Percentiles rank a stretch among this genome's conserved stretches.
Evolutionary conservation across 1,284 basidiomycete genomes (phyloP).

Genomic region (Malassezia restricta): DNA sequence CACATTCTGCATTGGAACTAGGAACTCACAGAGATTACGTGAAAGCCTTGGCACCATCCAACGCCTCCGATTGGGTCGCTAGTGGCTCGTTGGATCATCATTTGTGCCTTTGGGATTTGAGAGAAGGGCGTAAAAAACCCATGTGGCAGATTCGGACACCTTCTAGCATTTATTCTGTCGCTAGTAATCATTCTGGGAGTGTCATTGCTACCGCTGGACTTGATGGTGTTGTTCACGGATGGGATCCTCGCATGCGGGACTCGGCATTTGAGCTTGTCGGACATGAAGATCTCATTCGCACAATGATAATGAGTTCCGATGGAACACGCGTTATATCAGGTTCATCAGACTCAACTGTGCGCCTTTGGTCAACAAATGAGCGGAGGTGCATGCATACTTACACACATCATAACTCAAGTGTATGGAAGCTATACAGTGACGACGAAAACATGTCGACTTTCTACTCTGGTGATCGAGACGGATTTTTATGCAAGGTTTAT

Average conservation of each 20-base stretch:
- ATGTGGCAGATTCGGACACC: slow-evolving; percentile 14
- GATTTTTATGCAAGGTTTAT: slow-evolving; percentile 77
- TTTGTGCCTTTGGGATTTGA: slow-evolving; percentile 70
- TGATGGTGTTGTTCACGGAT: slow-evolving; percentile 74
- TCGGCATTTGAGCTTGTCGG: slow-evolving; percentile 50
- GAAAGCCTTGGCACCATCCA: slow-evolving; percentile 53
- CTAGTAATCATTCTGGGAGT: slow-evolving; percentile 58
- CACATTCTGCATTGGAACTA: slow-evolving; percentile 57
- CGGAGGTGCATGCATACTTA: slow-evolving; percentile 92
- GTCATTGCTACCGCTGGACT: slow-evolving; percentile 79
- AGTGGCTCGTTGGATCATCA: slow-evolving; percentile 88
- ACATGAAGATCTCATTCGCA: slow-evolving; percentile 89
- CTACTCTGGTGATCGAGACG: slow-evolving; percentile 87
- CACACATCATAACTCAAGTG: slow-evolving; percentile 83
- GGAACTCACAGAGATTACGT: slow-evolving; percentile 89
- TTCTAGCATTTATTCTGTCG: slow-evolving; percentile 46
- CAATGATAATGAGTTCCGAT: slow-evolving; percentile 76
- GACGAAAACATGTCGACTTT: slow-evolving; percentile 82
- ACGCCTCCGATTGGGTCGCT: slow-evolving; percentile 49
- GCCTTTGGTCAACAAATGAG: slow-evolving; percentile 80
- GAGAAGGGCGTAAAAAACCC: slow-evolving; percentile 29
- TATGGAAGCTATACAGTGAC: slow-evolving; percentile 80
- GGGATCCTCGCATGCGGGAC: slow-evolving; percentile 63
- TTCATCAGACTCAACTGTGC: slow-evolving; percentile 56
- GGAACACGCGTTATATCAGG: slow-evolving; percentile 55